Evolutionary conservation across 1,284 basidiomycete genomes (phyloP), one percentile per base, ranked within the genome.

Genomic region (Stygiomarasmius scandens): DNA sequence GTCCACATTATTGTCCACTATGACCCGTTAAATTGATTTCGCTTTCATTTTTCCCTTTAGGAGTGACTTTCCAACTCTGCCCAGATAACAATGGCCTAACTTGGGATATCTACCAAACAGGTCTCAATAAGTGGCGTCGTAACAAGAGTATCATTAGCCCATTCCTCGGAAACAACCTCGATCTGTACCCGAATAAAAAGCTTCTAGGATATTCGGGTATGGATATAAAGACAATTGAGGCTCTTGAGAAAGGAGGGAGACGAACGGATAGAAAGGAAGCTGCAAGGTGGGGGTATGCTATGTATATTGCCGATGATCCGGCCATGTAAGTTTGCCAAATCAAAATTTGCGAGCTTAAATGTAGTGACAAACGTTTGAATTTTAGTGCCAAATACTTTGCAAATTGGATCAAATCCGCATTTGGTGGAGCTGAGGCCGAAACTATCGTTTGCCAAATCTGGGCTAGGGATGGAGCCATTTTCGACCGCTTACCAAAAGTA

Each of bases 171-270:
- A 24, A 19, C 32, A 3, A 51, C 19, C 49, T 36, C 24, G 12
- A 6, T 11, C 16, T 27, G 11, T 51, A 51, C 34, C 49, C 49
- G 32, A 51, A 36, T 23, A 24, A 20, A 51, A 51, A 51, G 19
- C 23, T 51, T 9, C 25, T 51, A 29, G 49, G 49, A 32, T 51
- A 51, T 41, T 51, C 49, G 16, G 49, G 49, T n/a, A 51, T 51
- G 49, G 49, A 51, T 24, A 5, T 51, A 23, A 27, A 20, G 9
- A 51, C 49, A 5, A 51, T 51, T 19, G n/a, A 51, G 19, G 25
- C 34, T 9, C 49, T 51, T 10, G 49, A 51, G 29, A 41, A 19
- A 11, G 49, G 49, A 24, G 49, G 49, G 16, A 51, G 49, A 32
- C 49, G 49, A 29, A 23, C 8, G 6, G 49, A 51, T 10, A 32